Evolutionary conservation across 257 asterid species (phyloP).

Genomic region (Solanum tacnaense): DNA sequence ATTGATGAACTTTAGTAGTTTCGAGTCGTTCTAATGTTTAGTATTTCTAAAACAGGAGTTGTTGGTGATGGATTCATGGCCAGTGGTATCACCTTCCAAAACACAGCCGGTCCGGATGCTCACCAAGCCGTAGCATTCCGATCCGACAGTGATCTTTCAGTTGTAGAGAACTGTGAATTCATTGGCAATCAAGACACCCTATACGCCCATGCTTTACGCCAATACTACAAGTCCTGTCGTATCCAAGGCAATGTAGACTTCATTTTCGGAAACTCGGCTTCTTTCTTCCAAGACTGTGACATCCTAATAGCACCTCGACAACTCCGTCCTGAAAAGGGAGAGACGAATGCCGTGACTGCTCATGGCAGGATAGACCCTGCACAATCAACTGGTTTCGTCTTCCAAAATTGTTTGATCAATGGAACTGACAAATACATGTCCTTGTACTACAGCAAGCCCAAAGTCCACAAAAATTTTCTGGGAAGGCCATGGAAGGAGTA

Average conservation of each 20-base stretch:
- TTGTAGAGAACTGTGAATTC: conserved; percentile 14
- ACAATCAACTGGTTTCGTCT: conserved; percentile 19
- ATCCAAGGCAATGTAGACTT: conserved; percentile 27
- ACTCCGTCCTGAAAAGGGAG: conserved; percentile 13
- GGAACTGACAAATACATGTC: conserved; percentile 15
- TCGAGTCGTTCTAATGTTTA: not conserved
- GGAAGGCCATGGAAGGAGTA: conserved; percentile 28
- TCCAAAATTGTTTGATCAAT: conserved; percentile 12
- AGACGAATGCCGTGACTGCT: conserved; percentile 16
- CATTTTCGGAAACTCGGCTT: conserved; percentile 23
- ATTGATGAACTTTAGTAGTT: not conserved
- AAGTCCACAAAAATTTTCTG: conserved; percentile 9
- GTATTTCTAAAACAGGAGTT: conserved; percentile 5
- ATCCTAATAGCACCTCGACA: conserved; percentile 16
- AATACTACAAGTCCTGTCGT: conserved; percentile 19
- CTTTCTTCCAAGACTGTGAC: conserved; percentile 14
- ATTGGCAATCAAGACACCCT: conserved; percentile 24
- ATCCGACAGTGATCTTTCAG: conserved; percentile 19
- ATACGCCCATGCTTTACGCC: conserved; percentile 19
- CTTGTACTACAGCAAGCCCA: conserved; percentile 6
- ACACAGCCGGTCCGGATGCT: conserved; percentile 21
- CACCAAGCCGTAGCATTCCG: conserved; percentile 27
- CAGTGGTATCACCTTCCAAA: conserved; percentile 11
- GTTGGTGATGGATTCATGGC: conserved; percentile 29
- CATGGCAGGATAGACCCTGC: conserved; percentile 21